Conservation (phyloP, 2,329 filamentous ascomycete species). For the Aschersonia sp. region DNA sequence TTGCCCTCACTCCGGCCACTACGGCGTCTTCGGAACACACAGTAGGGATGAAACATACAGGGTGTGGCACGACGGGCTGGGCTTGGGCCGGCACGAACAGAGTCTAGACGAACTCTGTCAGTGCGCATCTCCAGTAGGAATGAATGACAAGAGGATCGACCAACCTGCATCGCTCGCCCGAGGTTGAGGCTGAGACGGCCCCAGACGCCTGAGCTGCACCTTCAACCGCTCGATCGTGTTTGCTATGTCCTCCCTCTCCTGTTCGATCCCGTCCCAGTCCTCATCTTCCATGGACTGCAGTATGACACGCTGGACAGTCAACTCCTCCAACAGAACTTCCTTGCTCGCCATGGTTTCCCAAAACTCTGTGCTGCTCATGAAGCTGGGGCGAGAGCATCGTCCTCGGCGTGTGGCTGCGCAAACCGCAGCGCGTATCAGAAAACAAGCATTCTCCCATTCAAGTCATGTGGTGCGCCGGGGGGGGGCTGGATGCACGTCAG, state of each 20-base stretch:
- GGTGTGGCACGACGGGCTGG: too few species aligned
- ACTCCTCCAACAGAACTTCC: constrained; percentile 22
- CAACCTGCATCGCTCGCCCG: not conserved
- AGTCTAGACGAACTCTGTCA: too few species aligned
- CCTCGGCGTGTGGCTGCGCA: too few species aligned
- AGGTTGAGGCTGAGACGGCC: not conserved
- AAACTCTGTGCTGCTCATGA: constrained; percentile 4
- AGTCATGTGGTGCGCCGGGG: too few species aligned
- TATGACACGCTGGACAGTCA: constrained; percentile 26
- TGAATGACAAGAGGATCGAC: not conserved
- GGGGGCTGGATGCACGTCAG: too few species aligned
- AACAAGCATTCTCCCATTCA: too few species aligned
- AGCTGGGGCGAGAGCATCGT: constrained; percentile 3
- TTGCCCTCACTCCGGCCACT: too few species aligned
- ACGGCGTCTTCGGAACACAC: too few species aligned
- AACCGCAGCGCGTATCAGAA: too few species aligned
- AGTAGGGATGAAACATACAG: too few species aligned
- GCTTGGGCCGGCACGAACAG: too few species aligned
- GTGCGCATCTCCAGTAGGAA: too few species aligned
- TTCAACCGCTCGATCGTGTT: constrained; percentile 14
- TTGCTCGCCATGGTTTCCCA: constrained; percentile 8
- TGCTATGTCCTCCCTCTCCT: constrained; percentile 4
- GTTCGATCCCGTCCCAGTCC: constrained; percentile 14
- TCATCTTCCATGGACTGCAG: constrained; percentile 22
- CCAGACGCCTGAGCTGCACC: constrained; percentile 8